phyloP scores from a whole-genome alignment of 169 alveolate species.

The Besnoitia besnoiti region DNA sequence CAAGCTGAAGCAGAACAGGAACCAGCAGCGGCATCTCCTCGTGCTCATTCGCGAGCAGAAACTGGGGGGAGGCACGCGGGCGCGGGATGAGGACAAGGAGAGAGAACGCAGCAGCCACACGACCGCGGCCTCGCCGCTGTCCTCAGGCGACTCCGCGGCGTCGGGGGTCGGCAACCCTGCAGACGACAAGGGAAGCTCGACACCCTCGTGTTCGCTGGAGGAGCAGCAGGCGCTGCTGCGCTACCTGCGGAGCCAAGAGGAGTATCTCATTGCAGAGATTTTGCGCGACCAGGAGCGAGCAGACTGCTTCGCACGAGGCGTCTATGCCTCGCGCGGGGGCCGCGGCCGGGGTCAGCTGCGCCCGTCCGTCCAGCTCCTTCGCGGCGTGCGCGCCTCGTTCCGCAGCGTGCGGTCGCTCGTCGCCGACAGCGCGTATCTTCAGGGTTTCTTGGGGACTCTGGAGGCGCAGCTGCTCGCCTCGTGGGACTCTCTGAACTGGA shows the following conservation, averaged over 20 bases:
- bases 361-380: slow-evolving; percentile 21
- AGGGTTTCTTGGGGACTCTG: not conserved
- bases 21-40: slow-evolving; percentile 29
- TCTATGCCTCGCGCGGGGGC: not conserved
- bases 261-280: not conserved
- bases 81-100: not conserved
- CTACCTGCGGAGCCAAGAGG: not conserved
- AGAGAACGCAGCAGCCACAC: not conserved
- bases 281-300: not conserved
- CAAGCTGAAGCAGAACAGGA: not conserved
- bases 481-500: not conserved
- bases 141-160: not conserved
- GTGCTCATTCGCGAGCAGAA: not conserved
- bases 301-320: not conserved
- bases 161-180: too few species aligned
- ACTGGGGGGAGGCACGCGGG: not conserved
- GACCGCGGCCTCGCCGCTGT: not conserved
- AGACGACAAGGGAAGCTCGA: not conserved
- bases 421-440: not conserved
- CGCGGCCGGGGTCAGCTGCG: slow-evolving; percentile 18
- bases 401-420: not conserved
- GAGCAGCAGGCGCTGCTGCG: slow-evolving; percentile 44
- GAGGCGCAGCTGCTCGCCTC: not conserved
- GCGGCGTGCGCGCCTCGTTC: not conserved
- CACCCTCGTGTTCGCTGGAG: not conserved